Base-by-base conservation (phyloP, 1,284 basidiomycete genomes). In the Sphagnurus paluster region DNA sequence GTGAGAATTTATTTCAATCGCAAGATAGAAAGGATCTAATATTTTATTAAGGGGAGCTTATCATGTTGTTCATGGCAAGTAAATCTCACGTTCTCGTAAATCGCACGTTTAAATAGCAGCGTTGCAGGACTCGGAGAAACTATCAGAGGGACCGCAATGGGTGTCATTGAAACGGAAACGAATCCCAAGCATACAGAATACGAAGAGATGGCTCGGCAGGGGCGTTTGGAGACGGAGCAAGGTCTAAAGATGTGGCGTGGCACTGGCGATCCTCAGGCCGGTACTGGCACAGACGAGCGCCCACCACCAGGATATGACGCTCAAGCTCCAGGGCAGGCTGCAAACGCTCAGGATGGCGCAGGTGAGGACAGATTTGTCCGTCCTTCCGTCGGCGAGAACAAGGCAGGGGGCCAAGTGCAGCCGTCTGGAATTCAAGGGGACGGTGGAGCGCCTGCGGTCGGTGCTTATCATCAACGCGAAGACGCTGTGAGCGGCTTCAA, bases 61-160 rank as follows among this genome's bases (percentile, higher is more conserved):
- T 17, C 52, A 62, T 48, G 56, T 61, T 26, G 44, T 64, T 8
- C 64, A 65, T 43, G 58, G 61, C 60, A 49, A 37, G 54, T 20
- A 49, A 28, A 13, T 16, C 29, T 38, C 24, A 16, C 29, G 13
- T 13, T 17, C 6, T 4, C n/a, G 13, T 25, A 10, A 36, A 16
- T 16, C 23, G 16, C 2, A 30, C 13, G 23, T 13, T 29, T 40
- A 2, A 30, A 13, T 32, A 4, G 2, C 29, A 30, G n/a, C 30
- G 16, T 3, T 6, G 30, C 11, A 63, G 68, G 68, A 5, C 39
- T 61, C 6, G 66, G 66, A 3, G 67, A 70, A 23, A 64, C 54
- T 41, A 46, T 69, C 10, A 61, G 66, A 33, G 68, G 68, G 17
- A 63, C 64, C 1, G 42, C 60, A 2, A 46, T 68, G n/a, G 62